Conservation (phyloP, 805 yeast genomes). For the Lipomyces anomalus region DNA sequence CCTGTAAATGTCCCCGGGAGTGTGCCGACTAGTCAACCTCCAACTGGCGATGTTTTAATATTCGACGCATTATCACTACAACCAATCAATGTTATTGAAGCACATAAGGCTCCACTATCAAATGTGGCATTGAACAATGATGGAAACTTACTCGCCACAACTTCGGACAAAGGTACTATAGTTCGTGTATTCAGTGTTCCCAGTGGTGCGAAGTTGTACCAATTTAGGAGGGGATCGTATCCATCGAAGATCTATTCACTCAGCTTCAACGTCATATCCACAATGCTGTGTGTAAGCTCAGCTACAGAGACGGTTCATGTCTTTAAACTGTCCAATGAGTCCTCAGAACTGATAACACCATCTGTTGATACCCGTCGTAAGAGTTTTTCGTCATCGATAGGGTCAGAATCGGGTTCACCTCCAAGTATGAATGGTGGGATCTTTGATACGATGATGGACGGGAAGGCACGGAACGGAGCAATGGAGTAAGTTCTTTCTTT, state of each 20-base stretch:
- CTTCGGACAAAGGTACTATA: slow-evolving; percentile 85
- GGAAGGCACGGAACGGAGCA: slow-evolving; percentile 21
- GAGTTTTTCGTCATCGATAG: slow-evolving; percentile 15
- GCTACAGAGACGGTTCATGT: slow-evolving; percentile 91
- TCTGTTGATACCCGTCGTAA: slow-evolving; percentile 16
- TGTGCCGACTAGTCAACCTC: slow-evolving; percentile 15
- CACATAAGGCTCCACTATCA: slow-evolving; percentile 76
- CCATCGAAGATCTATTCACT: slow-evolving; percentile 74
- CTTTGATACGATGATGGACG: slow-evolving; percentile 25
- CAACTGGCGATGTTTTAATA: slow-evolving; percentile 62
- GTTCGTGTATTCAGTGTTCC: slow-evolving; percentile 71
- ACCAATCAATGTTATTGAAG: slow-evolving; percentile 76
- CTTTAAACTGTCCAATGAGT: slow-evolving; percentile 59
- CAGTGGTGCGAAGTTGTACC: slow-evolving; percentile 50
- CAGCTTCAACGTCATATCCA: slow-evolving; percentile 64
- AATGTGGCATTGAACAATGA: slow-evolving; percentile 62
- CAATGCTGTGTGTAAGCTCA: slow-evolving; percentile 73
- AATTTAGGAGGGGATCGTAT: slow-evolving; percentile 81
- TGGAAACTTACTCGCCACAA: slow-evolving; percentile 79
- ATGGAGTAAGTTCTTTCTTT: slow-evolving; percentile 9
- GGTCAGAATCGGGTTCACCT: slow-evolving; percentile 22
- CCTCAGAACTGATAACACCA: slow-evolving; percentile 8
- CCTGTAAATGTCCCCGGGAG: slow-evolving; percentile 9
- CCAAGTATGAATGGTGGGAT: slow-evolving; percentile 23
- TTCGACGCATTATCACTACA: slow-evolving; percentile 70